phyloP scores from a whole-genome alignment of 257 asterid genomes.

The Eustoma russellianum region DNA sequence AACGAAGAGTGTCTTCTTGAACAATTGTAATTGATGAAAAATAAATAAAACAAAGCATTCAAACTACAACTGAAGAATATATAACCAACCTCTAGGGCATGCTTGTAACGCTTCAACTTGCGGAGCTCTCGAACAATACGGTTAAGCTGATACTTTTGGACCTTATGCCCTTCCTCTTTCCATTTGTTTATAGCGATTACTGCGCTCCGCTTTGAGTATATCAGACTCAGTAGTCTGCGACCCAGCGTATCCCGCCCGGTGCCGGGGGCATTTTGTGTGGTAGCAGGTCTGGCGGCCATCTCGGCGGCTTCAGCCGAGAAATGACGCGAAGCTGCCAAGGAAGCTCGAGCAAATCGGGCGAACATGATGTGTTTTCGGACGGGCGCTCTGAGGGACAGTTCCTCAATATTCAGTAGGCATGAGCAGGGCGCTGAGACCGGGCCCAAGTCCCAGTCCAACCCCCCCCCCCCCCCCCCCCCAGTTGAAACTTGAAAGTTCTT shows the following conservation, averaged over 20 bases:
- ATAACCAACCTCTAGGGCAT: constrained; percentile 69
- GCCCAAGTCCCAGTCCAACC: not conserved
- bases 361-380: constrained; percentile 21
- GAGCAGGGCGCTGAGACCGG: not conserved
- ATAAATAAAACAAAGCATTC: not conserved
- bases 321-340: constrained; percentile 54
- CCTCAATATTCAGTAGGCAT: not conserved
- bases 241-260: constrained; percentile 54
- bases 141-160: constrained; percentile 70
- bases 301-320: constrained; percentile 41
- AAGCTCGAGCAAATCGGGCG: constrained; percentile 33
- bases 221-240: constrained; percentile 57
- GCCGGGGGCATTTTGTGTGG: constrained; percentile 8
- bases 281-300: constrained; percentile 16
- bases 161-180: constrained; percentile 76
- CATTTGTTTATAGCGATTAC: constrained; percentile 60
- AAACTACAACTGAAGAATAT: not conserved
- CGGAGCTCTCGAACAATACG: constrained; percentile 89
- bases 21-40: too few relatives aligned
- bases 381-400: not conserved
- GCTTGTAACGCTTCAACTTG: constrained; percentile 61
- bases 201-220: constrained; percentile 71
- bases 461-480: not conserved
- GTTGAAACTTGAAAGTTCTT: too few relatives aligned
- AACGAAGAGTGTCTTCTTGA: too few relatives aligned